Evolutionary conservation across 305 asterid species (phyloP).

Genomic region (Solanum chacoense): DNA sequence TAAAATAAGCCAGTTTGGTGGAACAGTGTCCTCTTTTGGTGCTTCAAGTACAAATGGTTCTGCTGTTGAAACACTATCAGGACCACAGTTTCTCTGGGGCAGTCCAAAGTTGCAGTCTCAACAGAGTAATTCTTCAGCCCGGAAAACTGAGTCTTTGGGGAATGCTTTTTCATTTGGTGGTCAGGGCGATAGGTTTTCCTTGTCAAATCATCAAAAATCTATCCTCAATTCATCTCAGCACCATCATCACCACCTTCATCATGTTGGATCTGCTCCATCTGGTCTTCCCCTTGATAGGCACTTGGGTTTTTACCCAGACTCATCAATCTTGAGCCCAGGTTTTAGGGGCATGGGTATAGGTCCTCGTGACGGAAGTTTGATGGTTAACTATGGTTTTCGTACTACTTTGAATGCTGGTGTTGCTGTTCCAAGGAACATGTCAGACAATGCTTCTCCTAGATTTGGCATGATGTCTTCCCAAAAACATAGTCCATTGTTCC

Average conservation of each 20-base stretch:
- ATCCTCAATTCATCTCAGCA: slow-evolving; percentile 20
- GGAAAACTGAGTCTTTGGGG: slow-evolving; percentile 16
- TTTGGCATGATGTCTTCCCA: slow-evolving; percentile 32
- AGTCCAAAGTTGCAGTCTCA: slow-evolving; percentile 30
- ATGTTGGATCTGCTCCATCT: slow-evolving; percentile 64
- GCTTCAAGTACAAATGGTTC: slow-evolving; percentile 32
- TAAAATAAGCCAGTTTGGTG: slow-evolving; percentile 21
- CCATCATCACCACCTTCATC: slow-evolving; percentile 24
- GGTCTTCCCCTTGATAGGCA: slow-evolving; percentile 30
- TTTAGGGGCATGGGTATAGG: slow-evolving; percentile 18
- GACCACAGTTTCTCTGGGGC: slow-evolving; percentile 46
- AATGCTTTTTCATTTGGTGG: slow-evolving; percentile 21
- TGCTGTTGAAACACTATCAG: slow-evolving; percentile 27
- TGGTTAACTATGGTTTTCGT: slow-evolving; percentile 20
- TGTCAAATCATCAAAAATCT: slow-evolving; percentile 20
- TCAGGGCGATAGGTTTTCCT: slow-evolving; percentile 20
- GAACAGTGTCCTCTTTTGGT: slow-evolving; percentile 31
- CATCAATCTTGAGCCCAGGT: slow-evolving; percentile 18
- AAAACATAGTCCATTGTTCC: slow-evolving; percentile 26
- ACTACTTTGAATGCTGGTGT: slow-evolving; percentile 8
- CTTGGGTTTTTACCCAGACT: slow-evolving; percentile 33
- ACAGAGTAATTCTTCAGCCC: slow-evolving; percentile 17
- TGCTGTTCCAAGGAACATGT: slow-evolving; percentile 18
- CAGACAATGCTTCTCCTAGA: slow-evolving; percentile 33
- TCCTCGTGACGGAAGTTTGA: slow-evolving; percentile 18